Conservation (phyloP, 768 basidiomycete genomes). For the Tricholoma matsutake region DNA sequence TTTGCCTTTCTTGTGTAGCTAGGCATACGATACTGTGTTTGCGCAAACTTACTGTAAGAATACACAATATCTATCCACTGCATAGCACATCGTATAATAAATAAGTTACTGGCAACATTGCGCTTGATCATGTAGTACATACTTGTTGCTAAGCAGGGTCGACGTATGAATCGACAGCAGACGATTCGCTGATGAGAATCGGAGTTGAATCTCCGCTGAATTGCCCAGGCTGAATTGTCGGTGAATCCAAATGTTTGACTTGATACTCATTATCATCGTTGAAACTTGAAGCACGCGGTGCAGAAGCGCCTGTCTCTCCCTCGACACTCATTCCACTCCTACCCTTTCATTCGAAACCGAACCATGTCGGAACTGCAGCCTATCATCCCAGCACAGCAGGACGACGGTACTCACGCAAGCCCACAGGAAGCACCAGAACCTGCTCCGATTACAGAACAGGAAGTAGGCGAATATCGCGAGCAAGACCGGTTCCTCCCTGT, state of each 20-base stretch:
- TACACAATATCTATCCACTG: too few relatives aligned
- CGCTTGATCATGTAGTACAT: too few relatives aligned
- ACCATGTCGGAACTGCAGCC: conserved; percentile 38
- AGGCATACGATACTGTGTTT: not conserved
- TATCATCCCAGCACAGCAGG: conserved; percentile 39
- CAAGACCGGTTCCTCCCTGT: conserved; percentile 96
- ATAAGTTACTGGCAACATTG: too few relatives aligned
- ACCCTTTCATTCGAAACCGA: not conserved
- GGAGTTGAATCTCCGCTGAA: too few relatives aligned
- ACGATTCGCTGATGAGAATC: too few relatives aligned
- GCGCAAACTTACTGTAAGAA: not conserved
- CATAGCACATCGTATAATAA: too few relatives aligned
- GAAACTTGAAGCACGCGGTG: not conserved
- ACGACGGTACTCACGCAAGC: conserved; percentile 31
- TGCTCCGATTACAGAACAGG: conserved; percentile 83
- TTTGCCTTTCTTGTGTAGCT: not conserved
- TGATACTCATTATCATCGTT: too few relatives aligned
- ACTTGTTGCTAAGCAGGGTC: too few relatives aligned
- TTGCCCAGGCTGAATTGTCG: too few relatives aligned
- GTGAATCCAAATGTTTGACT: too few relatives aligned
- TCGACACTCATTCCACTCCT: not conserved
- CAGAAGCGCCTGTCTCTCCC: not conserved
- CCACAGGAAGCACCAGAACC: conserved; percentile 50
- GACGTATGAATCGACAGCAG: too few relatives aligned
- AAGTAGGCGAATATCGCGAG: conserved; percentile 92